phyloP scores from a whole-genome alignment of 1,284 basidiomycete species.

The Xerocomus alliaceus region DNA sequence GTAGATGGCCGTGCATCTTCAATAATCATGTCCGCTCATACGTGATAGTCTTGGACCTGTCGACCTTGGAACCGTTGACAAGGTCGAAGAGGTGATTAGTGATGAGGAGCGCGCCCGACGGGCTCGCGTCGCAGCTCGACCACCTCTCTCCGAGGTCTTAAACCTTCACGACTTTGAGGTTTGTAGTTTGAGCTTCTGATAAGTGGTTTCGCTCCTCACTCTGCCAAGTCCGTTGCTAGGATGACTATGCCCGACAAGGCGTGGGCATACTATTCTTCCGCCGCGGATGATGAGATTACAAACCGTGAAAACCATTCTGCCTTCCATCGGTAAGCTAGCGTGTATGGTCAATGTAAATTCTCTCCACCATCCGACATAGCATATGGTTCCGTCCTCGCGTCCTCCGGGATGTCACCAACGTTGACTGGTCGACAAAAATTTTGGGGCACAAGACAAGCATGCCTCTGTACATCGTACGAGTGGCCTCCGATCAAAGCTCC shows the following conservation, averaged over 20 bases:
- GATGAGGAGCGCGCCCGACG: slow-evolving; percentile 67
- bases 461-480: slow-evolving; percentile 76
- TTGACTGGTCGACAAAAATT: slow-evolving; percentile 86
- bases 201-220: slow-evolving; percentile 3
- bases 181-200: slow-evolving; percentile 10
- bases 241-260: slow-evolving; percentile 78
- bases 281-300: slow-evolving; percentile 89
- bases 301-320: slow-evolving; percentile 88
- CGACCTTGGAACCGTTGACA: slow-evolving; percentile 66
- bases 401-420: slow-evolving; percentile 79
- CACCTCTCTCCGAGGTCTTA: slow-evolving; percentile 78
- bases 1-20: slow-evolving; percentile 25
- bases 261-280: slow-evolving; percentile 91
- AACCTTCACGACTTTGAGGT: slow-evolving; percentile 93
- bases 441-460: slow-evolving; percentile 75
- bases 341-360: neutral
- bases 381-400: slow-evolving; percentile 95
- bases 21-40: neutral
- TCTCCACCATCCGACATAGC: slow-evolving; percentile 45
- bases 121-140: slow-evolving; percentile 60
- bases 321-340: slow-evolving; percentile 70
- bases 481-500: neutral
- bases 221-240: slow-evolving; percentile 73
- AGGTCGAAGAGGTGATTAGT: slow-evolving; percentile 57
- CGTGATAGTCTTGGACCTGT: slow-evolving; percentile 68